Conservation (phyloP, 768 basidiomycete genomes). For the Psilocybe cubensis region DNA sequence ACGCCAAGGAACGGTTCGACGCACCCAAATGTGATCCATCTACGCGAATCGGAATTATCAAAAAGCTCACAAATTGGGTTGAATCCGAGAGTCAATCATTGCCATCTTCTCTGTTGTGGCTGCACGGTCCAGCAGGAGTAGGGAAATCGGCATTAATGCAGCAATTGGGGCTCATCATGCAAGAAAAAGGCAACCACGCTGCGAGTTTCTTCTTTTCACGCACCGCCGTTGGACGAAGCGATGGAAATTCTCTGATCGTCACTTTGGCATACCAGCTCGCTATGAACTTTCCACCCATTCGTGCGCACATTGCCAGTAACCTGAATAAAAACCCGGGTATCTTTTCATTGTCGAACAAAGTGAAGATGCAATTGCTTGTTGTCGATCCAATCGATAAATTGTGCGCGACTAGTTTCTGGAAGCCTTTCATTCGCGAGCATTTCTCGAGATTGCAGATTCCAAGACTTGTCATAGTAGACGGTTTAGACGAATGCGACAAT, state of each 20-base stretch:
- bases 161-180: conserved; percentile 20
- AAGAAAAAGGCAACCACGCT: not conserved
- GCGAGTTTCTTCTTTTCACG: conserved; percentile 26
- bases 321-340: conserved; percentile 12
- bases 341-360: conserved; percentile 4
- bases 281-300: not conserved
- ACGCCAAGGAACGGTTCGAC: too few species aligned
- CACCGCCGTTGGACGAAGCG: not conserved
- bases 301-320: conserved; percentile 2
- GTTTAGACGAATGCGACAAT: conserved; percentile 28
- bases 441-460: not conserved
- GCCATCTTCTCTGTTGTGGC: conserved; percentile 15
- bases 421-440: not conserved
- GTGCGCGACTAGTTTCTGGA: too few species aligned
- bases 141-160: conserved; percentile 34
- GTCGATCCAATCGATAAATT: conserved; percentile 5
- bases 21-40: conserved; percentile 21
- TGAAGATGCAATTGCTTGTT: conserved; percentile 17
- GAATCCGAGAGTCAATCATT: conserved; percentile 10
- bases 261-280: conserved; percentile 27
- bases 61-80: not conserved
- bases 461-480: conserved; percentile 23
- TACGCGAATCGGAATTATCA: conserved; percentile 18
- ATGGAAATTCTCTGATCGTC: conserved; percentile 15
- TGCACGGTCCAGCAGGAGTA: conserved; percentile 28